A percentile compares a stretch with the other conserved stretches of the same genome.
Evolutionary conservation across 306 rosid genomes (phyloP).

Genomic region (Prosopis cineraria): DNA sequence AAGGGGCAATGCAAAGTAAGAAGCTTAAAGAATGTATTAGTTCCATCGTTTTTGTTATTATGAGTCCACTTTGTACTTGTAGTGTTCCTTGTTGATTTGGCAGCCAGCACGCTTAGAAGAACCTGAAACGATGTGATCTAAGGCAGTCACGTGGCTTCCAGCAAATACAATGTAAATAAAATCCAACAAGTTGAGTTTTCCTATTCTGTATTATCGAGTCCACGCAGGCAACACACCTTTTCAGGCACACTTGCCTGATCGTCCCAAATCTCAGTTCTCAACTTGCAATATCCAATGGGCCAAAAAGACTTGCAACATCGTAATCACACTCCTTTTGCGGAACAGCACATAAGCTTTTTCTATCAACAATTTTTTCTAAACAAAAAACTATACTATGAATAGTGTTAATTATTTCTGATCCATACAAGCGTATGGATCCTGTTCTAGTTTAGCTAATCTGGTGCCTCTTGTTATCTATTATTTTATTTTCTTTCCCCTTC

Average conservation of each 20-base stretch:
- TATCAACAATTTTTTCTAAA: not conserved
- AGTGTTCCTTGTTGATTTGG: slow-evolving; percentile 9
- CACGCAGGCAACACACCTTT: not conserved
- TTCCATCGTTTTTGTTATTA: slow-evolving; percentile 5
- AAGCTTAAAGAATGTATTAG: not conserved
- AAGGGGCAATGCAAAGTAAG: slow-evolving; percentile 26
- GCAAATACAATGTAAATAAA: not conserved
- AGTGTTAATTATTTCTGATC: too few species aligned
- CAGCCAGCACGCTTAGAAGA: not conserved
- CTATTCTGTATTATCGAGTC: not conserved
- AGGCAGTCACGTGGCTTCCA: slow-evolving; percentile 33
- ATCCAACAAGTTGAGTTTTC: slow-evolving; percentile 6
- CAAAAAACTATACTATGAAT: too few species aligned
- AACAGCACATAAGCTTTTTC: not conserved
- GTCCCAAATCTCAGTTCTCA: not conserved
- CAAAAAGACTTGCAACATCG: not conserved
- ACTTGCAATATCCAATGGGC: not conserved
- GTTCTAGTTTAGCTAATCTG: too few species aligned
- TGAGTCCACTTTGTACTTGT: not conserved
- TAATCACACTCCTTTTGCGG: not conserved
- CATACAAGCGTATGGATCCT: too few species aligned
- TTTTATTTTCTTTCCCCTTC: too few species aligned
- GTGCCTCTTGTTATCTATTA: too few species aligned
- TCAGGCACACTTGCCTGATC: slow-evolving; percentile 11
- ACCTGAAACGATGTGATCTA: not conserved